Evolutionary conservation across 2,329 filamentous ascomycete genomes (phyloP).

Genomic region (Neonectria ditissima): DNA sequence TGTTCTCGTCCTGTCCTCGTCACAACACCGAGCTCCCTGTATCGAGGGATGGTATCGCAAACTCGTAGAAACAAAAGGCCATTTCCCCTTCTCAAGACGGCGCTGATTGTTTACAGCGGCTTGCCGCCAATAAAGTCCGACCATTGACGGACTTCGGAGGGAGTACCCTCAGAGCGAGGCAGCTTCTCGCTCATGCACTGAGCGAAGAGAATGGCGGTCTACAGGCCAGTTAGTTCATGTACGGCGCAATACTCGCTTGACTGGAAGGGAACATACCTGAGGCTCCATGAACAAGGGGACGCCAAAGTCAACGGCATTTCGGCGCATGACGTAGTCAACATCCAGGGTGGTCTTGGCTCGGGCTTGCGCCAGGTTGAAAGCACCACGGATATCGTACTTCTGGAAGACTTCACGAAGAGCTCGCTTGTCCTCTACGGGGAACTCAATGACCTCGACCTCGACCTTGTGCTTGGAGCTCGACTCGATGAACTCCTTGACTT

Average conservation of each 20-base stretch:
- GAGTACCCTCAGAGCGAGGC: conserved; percentile 87
- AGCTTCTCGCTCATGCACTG: conserved; percentile 98
- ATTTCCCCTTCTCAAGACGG: conserved; percentile 23
- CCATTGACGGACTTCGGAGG: conserved; percentile 92
- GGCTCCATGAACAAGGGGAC: conserved; percentile 99
- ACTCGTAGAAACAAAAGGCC: conserved; percentile 41
- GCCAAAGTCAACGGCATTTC: conserved; percentile 98
- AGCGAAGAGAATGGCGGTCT: conserved; percentile 96
- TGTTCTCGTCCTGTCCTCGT: conserved; percentile 14
- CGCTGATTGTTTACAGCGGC: conserved; percentile 69
- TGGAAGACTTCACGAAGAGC: conserved; percentile 94
- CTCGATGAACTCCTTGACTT: conserved; percentile 88
- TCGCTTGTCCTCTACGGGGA: conserved; percentile 96
- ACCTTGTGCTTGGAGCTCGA: conserved; percentile 73
- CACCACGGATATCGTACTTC: conserved; percentile 95
- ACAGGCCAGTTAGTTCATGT: conserved; percentile 45
- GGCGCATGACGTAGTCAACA: conserved; percentile 97
- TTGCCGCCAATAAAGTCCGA: conserved; percentile 93
- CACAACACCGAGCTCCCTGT: conserved; percentile 23
- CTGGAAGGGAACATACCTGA: conserved; percentile 73
- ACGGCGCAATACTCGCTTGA: background rate
- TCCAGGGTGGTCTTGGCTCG: conserved; percentile 87
- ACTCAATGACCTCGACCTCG: conserved; percentile 90
- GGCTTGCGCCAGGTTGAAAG: conserved; percentile 91
- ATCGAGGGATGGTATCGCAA: conserved; percentile 28